Percentiles rank a stretch among this genome's conserved stretches.
These are phyloP conservation scores for Pisolithus albus DNA, from an alignment of 768 basidiomycete species.

Conservation along the genomic window DNA sequence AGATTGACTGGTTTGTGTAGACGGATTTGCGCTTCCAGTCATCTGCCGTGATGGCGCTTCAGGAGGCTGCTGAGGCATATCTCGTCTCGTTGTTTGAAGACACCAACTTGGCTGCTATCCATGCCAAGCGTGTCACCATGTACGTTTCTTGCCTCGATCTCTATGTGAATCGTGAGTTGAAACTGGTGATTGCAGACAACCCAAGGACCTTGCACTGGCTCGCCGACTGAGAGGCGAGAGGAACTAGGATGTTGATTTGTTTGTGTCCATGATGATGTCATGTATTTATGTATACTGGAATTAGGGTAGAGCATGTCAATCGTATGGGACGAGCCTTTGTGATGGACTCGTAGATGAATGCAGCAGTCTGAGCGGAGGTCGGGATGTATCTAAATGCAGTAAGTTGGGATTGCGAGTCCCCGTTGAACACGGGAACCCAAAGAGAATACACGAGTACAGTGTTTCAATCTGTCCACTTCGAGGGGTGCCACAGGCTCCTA, in stretches of 20 bases:
- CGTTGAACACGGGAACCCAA: too few species aligned
- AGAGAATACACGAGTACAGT: too few species aligned
- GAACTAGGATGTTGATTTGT: conserved; percentile 33
- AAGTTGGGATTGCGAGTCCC: too few species aligned
- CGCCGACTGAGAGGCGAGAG: conserved; percentile 70
- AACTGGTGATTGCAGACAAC: conserved; percentile 41
- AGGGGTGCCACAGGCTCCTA: too few species aligned
- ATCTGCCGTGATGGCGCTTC: conserved; percentile 74
- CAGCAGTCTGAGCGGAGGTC: too few species aligned
- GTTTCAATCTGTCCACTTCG: too few species aligned
- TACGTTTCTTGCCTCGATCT: conserved; percentile 22
- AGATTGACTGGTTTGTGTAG: conserved; percentile 24
- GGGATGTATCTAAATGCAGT: too few species aligned
- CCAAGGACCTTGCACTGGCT: conserved; percentile 72
- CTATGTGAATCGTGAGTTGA: conserved; percentile 9
- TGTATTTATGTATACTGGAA: neutral
- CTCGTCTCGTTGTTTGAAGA: conserved; percentile 70
- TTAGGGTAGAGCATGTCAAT: neutral
- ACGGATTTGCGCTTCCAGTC: conserved; percentile 83
- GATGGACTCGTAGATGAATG: too few species aligned
- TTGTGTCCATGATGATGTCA: neutral
- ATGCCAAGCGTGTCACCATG: conserved; percentile 73
- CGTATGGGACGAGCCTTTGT: neutral
- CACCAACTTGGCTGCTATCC: conserved; percentile 74
- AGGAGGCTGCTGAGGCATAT: conserved; percentile 78